phyloP scores from a whole-genome alignment of 805 yeast genomes.

The Sugiyamaella boreocaroliniensis region DNA sequence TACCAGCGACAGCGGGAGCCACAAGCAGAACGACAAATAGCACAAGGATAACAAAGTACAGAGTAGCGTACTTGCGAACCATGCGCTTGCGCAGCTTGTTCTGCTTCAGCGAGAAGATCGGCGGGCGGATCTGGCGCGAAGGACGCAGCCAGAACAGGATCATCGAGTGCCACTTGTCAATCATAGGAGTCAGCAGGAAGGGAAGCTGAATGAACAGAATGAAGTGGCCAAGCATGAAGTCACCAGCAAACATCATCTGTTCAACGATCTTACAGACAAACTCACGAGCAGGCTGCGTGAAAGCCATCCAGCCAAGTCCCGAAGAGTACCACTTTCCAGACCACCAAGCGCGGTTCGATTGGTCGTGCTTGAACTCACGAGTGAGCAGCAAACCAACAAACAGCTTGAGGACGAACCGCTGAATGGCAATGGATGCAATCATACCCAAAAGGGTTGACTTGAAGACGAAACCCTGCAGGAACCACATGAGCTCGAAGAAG shows the following conservation, averaged over 20 bases:
- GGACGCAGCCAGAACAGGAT: constrained; percentile 99
- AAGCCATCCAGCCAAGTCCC: constrained; percentile 88
- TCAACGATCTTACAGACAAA: constrained; percentile 90
- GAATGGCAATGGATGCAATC: constrained; percentile 74
- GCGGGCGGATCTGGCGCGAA: constrained; percentile 93
- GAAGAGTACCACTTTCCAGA: constrained; percentile 98
- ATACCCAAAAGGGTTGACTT: constrained; percentile 82
- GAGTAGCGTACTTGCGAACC: constrained; percentile 85
- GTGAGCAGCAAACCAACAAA: constrained; percentile 74
- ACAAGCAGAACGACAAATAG: constrained; percentile 70
- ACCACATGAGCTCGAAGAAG: constrained; percentile 96
- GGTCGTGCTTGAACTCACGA: constrained; percentile 94
- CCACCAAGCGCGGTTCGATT: constrained; percentile 98
- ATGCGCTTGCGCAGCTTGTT: constrained; percentile 94
- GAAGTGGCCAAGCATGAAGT: constrained; percentile 87
- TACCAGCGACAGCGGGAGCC: constrained; percentile 87
- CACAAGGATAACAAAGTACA: constrained; percentile 65
- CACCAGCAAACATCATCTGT: constrained; percentile 93
- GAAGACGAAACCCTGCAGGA: constrained; percentile 85
- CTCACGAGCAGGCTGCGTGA: constrained; percentile 95
- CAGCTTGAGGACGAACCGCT: constrained; percentile 79
- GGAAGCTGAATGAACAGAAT: constrained; percentile 87
- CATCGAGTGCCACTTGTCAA: constrained; percentile 97
- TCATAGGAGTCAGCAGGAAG: constrained; percentile 69
- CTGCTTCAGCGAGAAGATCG: constrained; percentile 94